A percentile compares a stretch with the other conserved stretches of the same genome.
These are phyloP conservation scores for Cinchona pubescens DNA, from an alignment of 257 asterid genomes.

Conservation along the genomic window DNA sequence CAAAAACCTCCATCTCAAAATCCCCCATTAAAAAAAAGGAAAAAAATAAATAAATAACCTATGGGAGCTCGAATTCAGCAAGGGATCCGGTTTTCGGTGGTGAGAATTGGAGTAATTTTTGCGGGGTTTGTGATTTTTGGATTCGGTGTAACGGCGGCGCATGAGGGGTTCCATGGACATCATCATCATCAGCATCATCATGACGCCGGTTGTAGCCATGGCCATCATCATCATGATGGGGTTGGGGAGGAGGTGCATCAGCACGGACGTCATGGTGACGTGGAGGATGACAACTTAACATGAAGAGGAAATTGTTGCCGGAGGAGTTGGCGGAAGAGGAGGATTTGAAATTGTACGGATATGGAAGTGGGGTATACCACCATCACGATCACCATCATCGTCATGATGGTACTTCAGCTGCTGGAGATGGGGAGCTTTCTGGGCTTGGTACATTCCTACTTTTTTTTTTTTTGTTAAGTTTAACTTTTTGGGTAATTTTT, in stretches of 20 bases:
- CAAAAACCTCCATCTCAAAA: not conserved
- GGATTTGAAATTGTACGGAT: slow-evolving; percentile 63
- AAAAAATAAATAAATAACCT: not conserved
- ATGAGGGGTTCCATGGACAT: slow-evolving; percentile 13
- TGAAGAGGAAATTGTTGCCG: slow-evolving; percentile 42
- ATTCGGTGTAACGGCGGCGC: slow-evolving; percentile 19
- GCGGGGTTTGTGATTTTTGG: slow-evolving; percentile 18
- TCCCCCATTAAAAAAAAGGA: slow-evolving; percentile 1
- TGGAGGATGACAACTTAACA: slow-evolving; percentile 22
- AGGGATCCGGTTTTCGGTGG: not conserved
- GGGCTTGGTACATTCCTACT: slow-evolving; percentile 53
- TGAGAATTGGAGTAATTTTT: not conserved
- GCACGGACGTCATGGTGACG: slow-evolving; percentile 18
- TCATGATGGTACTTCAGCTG: slow-evolving; percentile 19
- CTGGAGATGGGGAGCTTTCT: slow-evolving; percentile 39
- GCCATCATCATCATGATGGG: slow-evolving; percentile 23
- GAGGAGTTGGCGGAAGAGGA: slow-evolving; percentile 98
- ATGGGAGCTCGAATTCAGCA: slow-evolving; percentile 8
- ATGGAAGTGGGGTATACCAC: slow-evolving; percentile 41
- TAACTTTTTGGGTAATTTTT: not conserved
- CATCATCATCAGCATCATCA: slow-evolving; percentile 38
- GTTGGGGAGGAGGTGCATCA: not conserved
- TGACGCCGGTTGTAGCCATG: slow-evolving; percentile 19
- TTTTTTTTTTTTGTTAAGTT: not conserved
- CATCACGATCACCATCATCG: slow-evolving; percentile 28